Percentiles rank a stretch among this genome's conserved stretches.
Evolutionary conservation across 108 stramenopile species (phyloP).

Genomic region (Hondaea fermentalgiana): DNA sequence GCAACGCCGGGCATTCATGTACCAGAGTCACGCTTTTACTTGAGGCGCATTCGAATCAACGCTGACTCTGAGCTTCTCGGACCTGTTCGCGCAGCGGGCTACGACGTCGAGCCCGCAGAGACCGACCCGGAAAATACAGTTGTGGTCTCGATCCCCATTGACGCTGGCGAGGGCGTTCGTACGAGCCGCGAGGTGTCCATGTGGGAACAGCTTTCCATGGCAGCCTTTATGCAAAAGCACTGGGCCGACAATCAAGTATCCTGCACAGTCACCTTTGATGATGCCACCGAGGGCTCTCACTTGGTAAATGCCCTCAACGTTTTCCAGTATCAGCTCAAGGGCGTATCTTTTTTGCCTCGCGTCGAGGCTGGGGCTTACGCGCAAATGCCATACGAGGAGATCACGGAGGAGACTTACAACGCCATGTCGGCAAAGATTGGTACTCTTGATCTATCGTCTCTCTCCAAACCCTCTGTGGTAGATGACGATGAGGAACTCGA

Average conservation of each 20-base stretch:
- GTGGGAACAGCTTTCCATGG: slow-evolving; percentile 56
- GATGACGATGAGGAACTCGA: background rate
- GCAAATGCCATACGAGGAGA: slow-evolving; percentile 42
- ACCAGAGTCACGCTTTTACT: slow-evolving; percentile 50
- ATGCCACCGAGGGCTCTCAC: slow-evolving; percentile 38
- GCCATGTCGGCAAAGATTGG: background rate
- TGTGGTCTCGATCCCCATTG: slow-evolving; percentile 51
- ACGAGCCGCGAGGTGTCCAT: slow-evolving; percentile 34
- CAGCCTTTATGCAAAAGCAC: slow-evolving; percentile 49
- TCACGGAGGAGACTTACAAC: background rate
- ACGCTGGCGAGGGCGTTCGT: slow-evolving; percentile 51
- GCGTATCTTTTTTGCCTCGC: slow-evolving; percentile 31
- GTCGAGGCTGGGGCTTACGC: slow-evolving; percentile 37
- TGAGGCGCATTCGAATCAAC: slow-evolving; percentile 43
- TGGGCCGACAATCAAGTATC: slow-evolving; percentile 60
- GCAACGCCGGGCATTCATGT: slow-evolving; percentile 59
- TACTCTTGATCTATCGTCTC: background rate
- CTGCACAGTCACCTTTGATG: slow-evolving; percentile 56
- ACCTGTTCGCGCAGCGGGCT: slow-evolving; percentile 39
- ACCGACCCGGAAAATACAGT: slow-evolving; percentile 33
- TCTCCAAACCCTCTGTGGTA: background rate
- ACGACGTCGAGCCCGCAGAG: slow-evolving; percentile 38
- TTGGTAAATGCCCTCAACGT: slow-evolving; percentile 46
- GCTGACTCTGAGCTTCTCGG: slow-evolving; percentile 36
- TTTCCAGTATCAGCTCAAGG: slow-evolving; percentile 57